Percentiles rank a stretch among this genome's conserved stretches.
phyloP scores from a whole-genome alignment of 495 filamentous ascomycete species.

The Aspergillus indologenus region DNA sequence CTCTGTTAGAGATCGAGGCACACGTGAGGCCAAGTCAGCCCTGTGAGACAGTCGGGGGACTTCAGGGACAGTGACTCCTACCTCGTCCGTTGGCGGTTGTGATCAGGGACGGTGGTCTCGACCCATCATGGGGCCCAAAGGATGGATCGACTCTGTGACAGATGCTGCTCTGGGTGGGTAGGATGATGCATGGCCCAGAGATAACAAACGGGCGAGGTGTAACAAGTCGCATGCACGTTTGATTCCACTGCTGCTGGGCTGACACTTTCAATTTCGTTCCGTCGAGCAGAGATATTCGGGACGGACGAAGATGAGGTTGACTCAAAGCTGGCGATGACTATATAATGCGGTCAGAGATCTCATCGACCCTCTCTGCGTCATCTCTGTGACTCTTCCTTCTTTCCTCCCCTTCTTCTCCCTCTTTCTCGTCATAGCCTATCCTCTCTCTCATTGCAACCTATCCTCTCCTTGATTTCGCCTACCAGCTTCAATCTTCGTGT shows the following conservation, averaged over 20 bases:
- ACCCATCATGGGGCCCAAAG: not conserved
- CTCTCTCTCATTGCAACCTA: not conserved
- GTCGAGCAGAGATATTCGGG: too few species aligned
- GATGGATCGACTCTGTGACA: not conserved
- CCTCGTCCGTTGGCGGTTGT: not conserved
- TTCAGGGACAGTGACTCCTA: not conserved
- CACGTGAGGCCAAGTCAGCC: not conserved
- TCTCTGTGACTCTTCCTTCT: not conserved
- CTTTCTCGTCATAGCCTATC: too few species aligned
- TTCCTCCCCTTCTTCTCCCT: not conserved
- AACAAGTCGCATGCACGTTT: conserved; percentile 8
- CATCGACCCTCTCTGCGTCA: not conserved
- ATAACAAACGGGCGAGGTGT: conserved; percentile 1
- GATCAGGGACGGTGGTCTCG: not conserved
- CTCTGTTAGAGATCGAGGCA: not conserved
- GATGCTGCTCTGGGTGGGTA: not conserved
- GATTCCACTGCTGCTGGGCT: conserved; percentile 7
- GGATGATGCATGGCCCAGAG: not conserved
- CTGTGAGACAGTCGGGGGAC: not conserved
- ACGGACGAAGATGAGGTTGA: not conserved
- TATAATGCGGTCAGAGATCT: not conserved
- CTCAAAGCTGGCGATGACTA: not conserved
- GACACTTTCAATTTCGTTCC: conserved; percentile 5
- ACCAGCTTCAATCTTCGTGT: not conserved
- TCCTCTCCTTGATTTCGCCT: not conserved